Evolutionary conservation across 2,329 filamentous ascomycete genomes (phyloP).

Genomic region (Scytalidium lignicola): DNA sequence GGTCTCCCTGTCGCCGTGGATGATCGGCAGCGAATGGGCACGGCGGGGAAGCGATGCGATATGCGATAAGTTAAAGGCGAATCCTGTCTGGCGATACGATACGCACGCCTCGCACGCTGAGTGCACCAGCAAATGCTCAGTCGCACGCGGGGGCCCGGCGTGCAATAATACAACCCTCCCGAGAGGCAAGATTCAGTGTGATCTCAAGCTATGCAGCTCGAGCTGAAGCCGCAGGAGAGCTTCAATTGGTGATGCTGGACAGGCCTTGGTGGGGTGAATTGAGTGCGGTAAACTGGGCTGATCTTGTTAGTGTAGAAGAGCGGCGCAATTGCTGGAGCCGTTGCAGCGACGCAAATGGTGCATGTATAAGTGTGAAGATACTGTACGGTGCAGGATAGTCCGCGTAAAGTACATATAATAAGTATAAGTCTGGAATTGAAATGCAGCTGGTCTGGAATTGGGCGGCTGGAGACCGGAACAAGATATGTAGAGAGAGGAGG

Average conservation of each 20-base stretch:
- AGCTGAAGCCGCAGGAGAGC: background rate
- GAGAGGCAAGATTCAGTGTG: background rate
- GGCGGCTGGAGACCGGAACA: no score
- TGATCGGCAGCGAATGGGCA: background rate
- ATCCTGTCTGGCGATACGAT: background rate
- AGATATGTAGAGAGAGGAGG: no score
- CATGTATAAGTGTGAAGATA: no score
- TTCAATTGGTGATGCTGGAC: background rate
- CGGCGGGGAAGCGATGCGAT: background rate
- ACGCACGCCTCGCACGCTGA: background rate
- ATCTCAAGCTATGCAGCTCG: background rate
- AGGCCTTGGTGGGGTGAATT: background rate
- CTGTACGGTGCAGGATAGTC: no score
- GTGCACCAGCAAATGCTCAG: background rate
- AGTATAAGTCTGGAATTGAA: no score
- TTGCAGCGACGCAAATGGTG: no score
- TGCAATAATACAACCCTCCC: background rate
- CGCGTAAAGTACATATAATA: no score
- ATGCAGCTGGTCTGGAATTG: no score
- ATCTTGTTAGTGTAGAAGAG: background rate
- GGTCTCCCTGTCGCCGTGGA: background rate
- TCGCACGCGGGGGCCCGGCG: background rate
- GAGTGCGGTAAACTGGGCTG: background rate
- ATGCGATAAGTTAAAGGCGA: background rate
- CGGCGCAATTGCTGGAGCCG: no score